Evolutionary conservation across 1,284 basidiomycete genomes (phyloP), one percentile per base, ranked within the genome.

Genomic region (Apiotrichum laibachii): DNA sequence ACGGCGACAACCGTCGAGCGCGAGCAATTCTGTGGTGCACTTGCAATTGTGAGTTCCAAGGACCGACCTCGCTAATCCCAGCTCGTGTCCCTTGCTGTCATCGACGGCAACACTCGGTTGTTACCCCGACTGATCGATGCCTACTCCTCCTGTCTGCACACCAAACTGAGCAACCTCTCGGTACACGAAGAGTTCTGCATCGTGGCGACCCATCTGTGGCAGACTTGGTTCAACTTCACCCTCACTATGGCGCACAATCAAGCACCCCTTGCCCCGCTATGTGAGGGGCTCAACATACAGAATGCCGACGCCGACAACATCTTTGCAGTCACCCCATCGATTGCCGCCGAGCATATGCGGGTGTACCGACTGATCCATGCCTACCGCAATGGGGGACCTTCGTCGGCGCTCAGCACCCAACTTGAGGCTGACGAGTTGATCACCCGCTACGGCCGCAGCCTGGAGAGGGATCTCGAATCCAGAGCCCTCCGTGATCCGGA

Each of bases 391-490:
- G 15, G 15, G 5, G 15, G 15, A 11, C 11, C 37, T 4, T 11
- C 11, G 4, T 21, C 34, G 3, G 45, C 44, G 26, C 35, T 57
- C 18, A 21, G 42, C 19, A 55, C 55, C 1, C 53, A 62, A 44
- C 51, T 62, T 21, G 61, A 62, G 33, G 61, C 61, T 5, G 61
- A 62, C 35, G 61, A 62, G 19, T 40, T 59, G 13, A 48, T 47
- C 7, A 51, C 54, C 1, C 10, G 34, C 6, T 50, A 56, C 9
- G 57, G 45, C 2, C 50, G 58, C 18, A 33, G 22, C 35, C 46
- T 62, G 18, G 34, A 16, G 11, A 13, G 48, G 2, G 60, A 31
- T 31, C 26, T 31, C 26, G 4, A 31, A 31, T 31, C 26, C 26
- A 31, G 26, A 31, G 26, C 26, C 26, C 26, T 31, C 26, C 26